phyloP scores from a whole-genome alignment of 108 stramenopile species.

The Schizochytrium sp. region DNA sequence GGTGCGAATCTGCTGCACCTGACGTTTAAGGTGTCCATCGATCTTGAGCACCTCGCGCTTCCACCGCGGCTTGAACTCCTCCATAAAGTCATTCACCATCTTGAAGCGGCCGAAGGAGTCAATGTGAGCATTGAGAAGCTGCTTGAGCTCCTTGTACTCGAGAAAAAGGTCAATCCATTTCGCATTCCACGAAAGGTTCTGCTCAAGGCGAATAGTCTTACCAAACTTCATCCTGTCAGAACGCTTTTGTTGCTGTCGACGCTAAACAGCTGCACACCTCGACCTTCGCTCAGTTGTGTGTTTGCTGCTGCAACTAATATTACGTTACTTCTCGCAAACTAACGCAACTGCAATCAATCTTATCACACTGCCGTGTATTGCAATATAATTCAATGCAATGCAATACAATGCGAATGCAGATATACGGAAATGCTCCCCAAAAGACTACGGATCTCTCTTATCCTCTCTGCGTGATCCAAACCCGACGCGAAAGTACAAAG shows the following conservation, averaged over 20 bases:
- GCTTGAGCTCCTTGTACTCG: slow-evolving; percentile 76
- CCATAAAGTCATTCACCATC: background rate
- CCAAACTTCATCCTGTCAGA: slow-evolving; percentile 50
- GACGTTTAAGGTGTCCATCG: slow-evolving; percentile 12
- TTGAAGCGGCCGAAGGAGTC: slow-evolving; percentile 20
- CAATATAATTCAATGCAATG: too few relatives aligned
- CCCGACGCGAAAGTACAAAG: too few relatives aligned
- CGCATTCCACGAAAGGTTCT: slow-evolving; percentile 59
- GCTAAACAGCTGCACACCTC: background rate
- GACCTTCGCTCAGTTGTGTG: background rate
- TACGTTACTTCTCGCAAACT: background rate
- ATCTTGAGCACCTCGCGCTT: slow-evolving; percentile 61
- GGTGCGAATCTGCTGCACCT: background rate
- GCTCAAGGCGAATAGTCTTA: slow-evolving; percentile 54
- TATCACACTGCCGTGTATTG: too few relatives aligned
- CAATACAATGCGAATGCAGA: too few relatives aligned
- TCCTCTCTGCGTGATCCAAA: too few relatives aligned
- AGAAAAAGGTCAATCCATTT: slow-evolving; percentile 72
- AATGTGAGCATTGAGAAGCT: slow-evolving; percentile 83
- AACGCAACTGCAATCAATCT: too few relatives aligned
- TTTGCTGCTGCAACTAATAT: slow-evolving; percentile 3
- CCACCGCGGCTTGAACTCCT: slow-evolving; percentile 38
- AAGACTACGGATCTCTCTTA: too few relatives aligned
- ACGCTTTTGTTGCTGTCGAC: background rate
- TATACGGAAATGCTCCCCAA: too few relatives aligned